Base-by-base conservation (phyloP, 2,329 filamentous ascomycete genomes). In the Graphilbum sp. region DNA sequence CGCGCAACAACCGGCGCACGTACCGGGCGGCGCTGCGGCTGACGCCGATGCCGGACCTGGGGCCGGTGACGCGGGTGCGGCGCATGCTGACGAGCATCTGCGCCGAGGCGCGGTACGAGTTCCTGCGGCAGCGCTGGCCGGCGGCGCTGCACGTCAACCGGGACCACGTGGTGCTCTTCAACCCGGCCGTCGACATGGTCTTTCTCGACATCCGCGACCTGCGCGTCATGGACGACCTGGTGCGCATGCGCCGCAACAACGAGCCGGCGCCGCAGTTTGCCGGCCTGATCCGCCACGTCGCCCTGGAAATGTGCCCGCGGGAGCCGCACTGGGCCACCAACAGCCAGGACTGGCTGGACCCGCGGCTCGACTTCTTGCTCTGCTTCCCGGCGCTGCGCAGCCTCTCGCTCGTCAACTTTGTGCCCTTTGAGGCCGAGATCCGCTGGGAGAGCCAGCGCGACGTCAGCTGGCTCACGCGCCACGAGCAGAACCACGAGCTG, bases 261-360 rank as follows among this genome's bases (percentile, higher is more conserved):
- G 23, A 34, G 4, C 35, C 11, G 18, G n/a, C 32, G 4, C 46
- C 44, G 5, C 40, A 20, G 2, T 47, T 47, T 29, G 37, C 40
- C 0, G 11, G 20, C 3, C 21, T 32, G 6, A 43, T 47, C 5
- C 36, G 40, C 9, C 44, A 47, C 31, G 12, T 47, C 8, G 46
- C 36, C 16, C 38, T 47, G 10, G 46, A 46, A n/a, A 47, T 47
- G 46, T 36, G 32, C 23, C 46, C 46, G 15, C 42, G 31, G 10
- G 20, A 42, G 18, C 46, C 46, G 4, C 39, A 43, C 12, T 46
- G 44, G 46, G 38, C 42, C 25, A 13, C 33, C 5, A 33, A 32
- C n/a, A 34, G 34, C 32, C 38, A 27, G 6, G 32, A 38, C 7
- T 40, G 41, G 35, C 29, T 46, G 19, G 38, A 46, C 24, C 44